Base-by-base conservation (phyloP, 305 asterid species). In the Fraxinus dipetala region DNA sequence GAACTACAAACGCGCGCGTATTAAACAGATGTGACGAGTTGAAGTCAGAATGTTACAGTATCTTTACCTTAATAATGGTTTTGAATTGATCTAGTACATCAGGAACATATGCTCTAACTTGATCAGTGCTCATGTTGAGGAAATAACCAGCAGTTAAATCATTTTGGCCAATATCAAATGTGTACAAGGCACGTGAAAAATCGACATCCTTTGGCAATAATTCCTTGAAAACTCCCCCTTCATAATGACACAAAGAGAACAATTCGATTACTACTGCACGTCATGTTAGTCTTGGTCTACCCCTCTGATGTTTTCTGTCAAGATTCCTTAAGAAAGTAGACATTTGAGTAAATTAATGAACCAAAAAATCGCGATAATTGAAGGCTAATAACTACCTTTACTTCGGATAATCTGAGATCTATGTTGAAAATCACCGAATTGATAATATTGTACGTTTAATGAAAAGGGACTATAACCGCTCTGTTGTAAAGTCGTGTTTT, bases 391-490 rank as follows among this genome's bases (percentile, higher is more conserved):
- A 61, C 38, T 83, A 94, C 97, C 92, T 83, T 83, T 82, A 59
- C 86, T 84, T 6, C 88, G 85, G 30, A 92, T 79, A 45, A 75
- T 65, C 61, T 87, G 91, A 8, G 97, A 94, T 84, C 97, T 86
- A 54, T 6, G 76, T 35, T 79, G 83, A 85, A 92, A 92, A 85
- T 91, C 91, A 1, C 86, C 86, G 83, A 56, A 92, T 6, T 92
- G 92, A 78, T 81, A 67, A 35, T 74, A 85, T 45, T 92, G 96
- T 10, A 91, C 91, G 32, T 92, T 88, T 35, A 93, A 86, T 16
- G 95, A 92, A 78, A 93, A 75, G 6, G 98, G 98, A 63, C 98
- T 93, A 6, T 67, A 82, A 20, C 97, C 97, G 87, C 97, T 92
- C 83, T 91, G 94, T 4, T 80, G 54, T 35, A 91, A 85, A 82